These are phyloP conservation scores for Oenanthe sinensis DNA, from an alignment of 129 eudicot genomes.

Conservation along the genomic window DNA sequence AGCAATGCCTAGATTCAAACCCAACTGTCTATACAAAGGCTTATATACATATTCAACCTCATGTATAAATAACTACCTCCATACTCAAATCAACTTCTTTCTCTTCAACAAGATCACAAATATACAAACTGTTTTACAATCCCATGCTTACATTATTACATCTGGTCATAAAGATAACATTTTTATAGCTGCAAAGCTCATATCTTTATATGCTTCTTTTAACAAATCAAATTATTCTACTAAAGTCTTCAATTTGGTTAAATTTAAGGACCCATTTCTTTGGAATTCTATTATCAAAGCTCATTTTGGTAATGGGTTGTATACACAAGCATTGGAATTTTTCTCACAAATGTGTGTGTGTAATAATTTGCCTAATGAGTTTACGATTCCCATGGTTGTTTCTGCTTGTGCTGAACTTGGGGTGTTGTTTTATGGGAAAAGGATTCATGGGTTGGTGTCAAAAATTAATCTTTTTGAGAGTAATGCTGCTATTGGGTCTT, in stretches of 20 bases:
- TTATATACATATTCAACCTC: conserved; percentile 24
- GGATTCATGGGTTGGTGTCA: conserved; percentile 52
- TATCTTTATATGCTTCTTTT: conserved; percentile 52
- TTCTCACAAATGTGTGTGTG: conserved; percentile 44
- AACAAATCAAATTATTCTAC: conserved; percentile 28
- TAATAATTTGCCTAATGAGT: conserved; percentile 34
- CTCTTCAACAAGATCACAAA: conserved; percentile 28
- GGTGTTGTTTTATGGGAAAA: conserved; percentile 26
- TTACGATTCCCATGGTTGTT: conserved; percentile 71
- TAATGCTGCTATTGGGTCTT: conserved; percentile 47
- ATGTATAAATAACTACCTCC: conserved; percentile 15
- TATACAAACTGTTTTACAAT: conserved; percentile 27
- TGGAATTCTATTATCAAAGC: conserved; percentile 76
- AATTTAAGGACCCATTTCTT: conserved; percentile 49
- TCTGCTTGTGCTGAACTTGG: conserved; percentile 61
- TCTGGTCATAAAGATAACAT: conserved; percentile 49
- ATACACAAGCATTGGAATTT: conserved; percentile 31
- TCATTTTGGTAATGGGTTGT: conserved; percentile 45
- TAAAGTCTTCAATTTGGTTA: conserved; percentile 37
- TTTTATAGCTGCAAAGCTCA: conserved; percentile 68
- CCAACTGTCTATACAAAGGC: conserved; percentile 12
- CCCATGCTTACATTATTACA: conserved; percentile 51
- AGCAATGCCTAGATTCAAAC: conserved; percentile 8
- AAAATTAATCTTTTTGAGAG: conserved; percentile 37
- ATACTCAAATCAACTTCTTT: conserved; percentile 27